These are phyloP conservation scores for Perilla frutescens DNA, from an alignment of 257 asterid genomes.

Conservation along the genomic window DNA sequence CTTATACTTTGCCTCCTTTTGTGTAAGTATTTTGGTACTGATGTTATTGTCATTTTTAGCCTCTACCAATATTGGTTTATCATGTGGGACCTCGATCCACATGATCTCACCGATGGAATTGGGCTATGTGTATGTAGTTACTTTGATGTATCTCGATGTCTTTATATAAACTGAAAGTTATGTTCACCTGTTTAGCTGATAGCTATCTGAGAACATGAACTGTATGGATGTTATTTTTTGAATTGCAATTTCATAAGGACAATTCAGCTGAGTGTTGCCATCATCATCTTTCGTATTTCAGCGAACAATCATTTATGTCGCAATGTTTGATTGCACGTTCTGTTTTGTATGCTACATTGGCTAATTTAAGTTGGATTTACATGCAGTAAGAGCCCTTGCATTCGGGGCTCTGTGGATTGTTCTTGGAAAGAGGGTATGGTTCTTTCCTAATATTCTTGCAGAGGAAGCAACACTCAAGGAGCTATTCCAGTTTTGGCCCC, in stretches of 20 bases:
- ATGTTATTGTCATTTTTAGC: conserved; percentile 12
- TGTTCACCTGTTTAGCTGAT: not conserved
- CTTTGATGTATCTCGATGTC: not conserved
- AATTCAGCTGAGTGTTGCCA: not conserved
- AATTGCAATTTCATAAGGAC: not conserved
- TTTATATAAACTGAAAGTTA: not conserved
- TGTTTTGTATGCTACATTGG: conserved; percentile 21
- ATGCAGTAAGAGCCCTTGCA: conserved; percentile 82
- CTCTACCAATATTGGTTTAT: conserved; percentile 19
- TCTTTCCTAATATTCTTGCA: conserved; percentile 98
- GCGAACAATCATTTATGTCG: not conserved
- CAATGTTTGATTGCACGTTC: conserved; percentile 6
- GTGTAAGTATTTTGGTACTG: conserved; percentile 59
- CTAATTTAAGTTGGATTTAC: conserved; percentile 24
- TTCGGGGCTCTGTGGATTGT: conserved; percentile 82
- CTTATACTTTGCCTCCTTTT: conserved; percentile 81
- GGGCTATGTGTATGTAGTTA: not conserved
- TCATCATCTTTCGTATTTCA: not conserved
- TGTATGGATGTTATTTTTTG: not conserved
- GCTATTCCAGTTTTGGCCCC: conserved; percentile 97
- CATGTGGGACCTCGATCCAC: not conserved
- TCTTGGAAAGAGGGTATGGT: conserved; percentile 93
- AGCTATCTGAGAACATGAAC: not conserved
- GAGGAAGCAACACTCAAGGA: conserved; percentile 99
- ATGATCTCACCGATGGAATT: conserved; percentile 15